Evolutionary conservation across 2,329 filamentous ascomycete species (phyloP).

Genomic region (Aspergillus sp.): DNA sequence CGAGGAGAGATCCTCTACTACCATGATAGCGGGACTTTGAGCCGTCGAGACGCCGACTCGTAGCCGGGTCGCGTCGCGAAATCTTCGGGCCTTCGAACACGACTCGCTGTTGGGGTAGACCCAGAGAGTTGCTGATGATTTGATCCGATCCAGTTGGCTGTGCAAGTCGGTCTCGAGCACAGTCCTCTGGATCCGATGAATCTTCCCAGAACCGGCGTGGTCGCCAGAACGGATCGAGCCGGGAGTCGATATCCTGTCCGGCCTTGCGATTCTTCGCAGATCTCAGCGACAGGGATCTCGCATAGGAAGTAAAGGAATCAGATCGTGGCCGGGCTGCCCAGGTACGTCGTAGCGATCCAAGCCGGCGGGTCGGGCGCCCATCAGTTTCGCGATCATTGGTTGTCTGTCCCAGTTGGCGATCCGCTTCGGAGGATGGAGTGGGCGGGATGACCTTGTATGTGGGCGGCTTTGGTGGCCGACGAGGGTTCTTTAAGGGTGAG

Average conservation of each 20-base stretch:
- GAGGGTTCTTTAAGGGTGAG: conserved; percentile 58
- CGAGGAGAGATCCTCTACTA: conserved; percentile 31
- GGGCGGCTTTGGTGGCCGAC: conserved; percentile 57
- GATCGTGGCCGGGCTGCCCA: conserved; percentile 37
- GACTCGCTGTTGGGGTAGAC: conserved; percentile 50
- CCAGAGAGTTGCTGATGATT: conserved; percentile 55
- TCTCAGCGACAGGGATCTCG: conserved; percentile 38
- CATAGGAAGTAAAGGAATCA: conserved; percentile 37
- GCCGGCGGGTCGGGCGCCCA: conserved; percentile 27
- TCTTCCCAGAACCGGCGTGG: conserved; percentile 64
- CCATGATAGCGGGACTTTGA: conserved; percentile 22
- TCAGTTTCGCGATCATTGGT: conserved; percentile 15
- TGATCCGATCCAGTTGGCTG: conserved; percentile 28
- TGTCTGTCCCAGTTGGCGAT: conserved; percentile 32
- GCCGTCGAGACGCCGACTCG: conserved; percentile 23
- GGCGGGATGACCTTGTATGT: conserved; percentile 55
- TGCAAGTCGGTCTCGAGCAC: conserved; percentile 6
- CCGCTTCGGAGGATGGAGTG: conserved; percentile 46
- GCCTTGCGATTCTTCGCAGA: conserved; percentile 43
- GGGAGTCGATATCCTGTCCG: conserved; percentile 45
- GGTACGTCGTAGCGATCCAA: conserved; percentile 37
- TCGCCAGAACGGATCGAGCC: conserved; percentile 61
- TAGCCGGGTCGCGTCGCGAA: conserved; percentile 31
- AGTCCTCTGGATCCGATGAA: conserved; percentile 43
- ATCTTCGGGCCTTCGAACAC: conserved; percentile 40